Evolutionary conservation across 1,284 basidiomycete genomes (phyloP).

Genomic region (Paramarasmius palmivorus): DNA sequence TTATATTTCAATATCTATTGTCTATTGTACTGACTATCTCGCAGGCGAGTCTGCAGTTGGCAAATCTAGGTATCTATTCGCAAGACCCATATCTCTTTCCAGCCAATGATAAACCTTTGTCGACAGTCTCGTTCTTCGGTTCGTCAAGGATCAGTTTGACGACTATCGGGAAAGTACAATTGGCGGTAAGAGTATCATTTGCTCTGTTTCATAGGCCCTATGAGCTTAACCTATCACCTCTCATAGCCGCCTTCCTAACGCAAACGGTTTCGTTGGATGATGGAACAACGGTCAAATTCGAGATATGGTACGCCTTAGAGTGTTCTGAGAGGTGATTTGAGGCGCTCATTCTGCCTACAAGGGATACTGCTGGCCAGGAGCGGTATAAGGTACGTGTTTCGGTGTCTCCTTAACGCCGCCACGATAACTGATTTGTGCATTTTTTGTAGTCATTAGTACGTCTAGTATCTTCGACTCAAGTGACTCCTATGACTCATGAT

Average conservation of each 20-base stretch:
- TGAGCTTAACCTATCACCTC: constrained; percentile 16
- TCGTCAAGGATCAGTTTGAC: constrained; percentile 97
- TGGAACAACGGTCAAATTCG: constrained; percentile 92
- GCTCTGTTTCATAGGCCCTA: constrained; percentile 15
- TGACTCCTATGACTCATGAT: constrained; percentile 8
- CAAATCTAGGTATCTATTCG: constrained; percentile 78
- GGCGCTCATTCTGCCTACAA: constrained; percentile 28
- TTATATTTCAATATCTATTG: neutral
- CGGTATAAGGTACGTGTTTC: constrained; percentile 75
- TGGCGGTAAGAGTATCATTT: constrained; percentile 50
- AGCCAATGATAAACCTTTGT: constrained; percentile 6
- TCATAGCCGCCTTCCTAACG: constrained; percentile 89
- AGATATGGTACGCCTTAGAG: constrained; percentile 80
- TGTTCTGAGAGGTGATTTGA: constrained; percentile 4
- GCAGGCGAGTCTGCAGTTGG: constrained; percentile 95
- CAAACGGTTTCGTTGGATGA: constrained; percentile 93
- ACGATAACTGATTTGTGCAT: constrained; percentile 15
- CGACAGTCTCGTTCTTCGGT: constrained; percentile 85
- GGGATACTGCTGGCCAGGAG: constrained; percentile 93
- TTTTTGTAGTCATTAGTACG: constrained; percentile 60
- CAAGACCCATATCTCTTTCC: constrained; percentile 9
- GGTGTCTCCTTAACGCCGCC: constrained; percentile 22
- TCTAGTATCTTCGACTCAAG: constrained; percentile 16
- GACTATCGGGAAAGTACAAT: constrained; percentile 95
- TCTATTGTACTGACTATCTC: constrained; percentile 10